Percentiles rank a stretch among this genome's conserved stretches.
Conservation (phyloP, 768 basidiomycete species). For the Cyclocybe cylindracea region DNA sequence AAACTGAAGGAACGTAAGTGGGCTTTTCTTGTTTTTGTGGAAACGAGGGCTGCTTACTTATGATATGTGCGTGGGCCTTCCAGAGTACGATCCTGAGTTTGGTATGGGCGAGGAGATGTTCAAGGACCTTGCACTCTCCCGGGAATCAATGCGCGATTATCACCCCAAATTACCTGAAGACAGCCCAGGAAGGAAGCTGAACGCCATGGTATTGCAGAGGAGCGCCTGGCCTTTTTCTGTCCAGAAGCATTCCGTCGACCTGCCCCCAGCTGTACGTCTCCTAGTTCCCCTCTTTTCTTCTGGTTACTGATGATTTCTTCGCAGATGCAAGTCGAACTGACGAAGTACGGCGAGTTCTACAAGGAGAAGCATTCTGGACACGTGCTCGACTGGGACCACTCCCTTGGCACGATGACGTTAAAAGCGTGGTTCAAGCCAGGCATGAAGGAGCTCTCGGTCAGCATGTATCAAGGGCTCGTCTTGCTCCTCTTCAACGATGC, state of each 20-base stretch:
- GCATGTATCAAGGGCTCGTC: conserved; percentile 87
- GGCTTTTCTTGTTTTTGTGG: not conserved
- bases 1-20: conserved; percentile 75
- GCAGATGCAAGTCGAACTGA: conserved; percentile 76
- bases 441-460: conserved; percentile 86
- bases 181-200: conserved; percentile 50
- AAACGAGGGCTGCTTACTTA: not conserved
- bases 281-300: conserved; percentile 6
- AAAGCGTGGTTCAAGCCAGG: conserved; percentile 66
- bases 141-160: conserved; percentile 72
- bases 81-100: conserved; percentile 95
- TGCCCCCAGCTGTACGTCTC: conserved; percentile 52
- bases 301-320: conserved; percentile 10
- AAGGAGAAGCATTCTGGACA: conserved; percentile 74
- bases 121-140: conserved; percentile 79
- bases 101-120: conserved; percentile 96
- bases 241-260: conserved; percentile 47
- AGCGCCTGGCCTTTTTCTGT: conserved; percentile 85
- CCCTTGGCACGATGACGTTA: conserved; percentile 81
- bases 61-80: not conserved
- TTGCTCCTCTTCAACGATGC: conserved; percentile 83
- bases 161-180: conserved; percentile 43
- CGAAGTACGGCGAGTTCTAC: conserved; percentile 70
- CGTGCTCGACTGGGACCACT: conserved; percentile 83
- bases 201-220: conserved; percentile 82